Evolutionary conservation across 148 eudicot species (phyloP), one percentile per base, ranked within the genome.

Genomic region (Mesembryanthemum crystallinum): DNA sequence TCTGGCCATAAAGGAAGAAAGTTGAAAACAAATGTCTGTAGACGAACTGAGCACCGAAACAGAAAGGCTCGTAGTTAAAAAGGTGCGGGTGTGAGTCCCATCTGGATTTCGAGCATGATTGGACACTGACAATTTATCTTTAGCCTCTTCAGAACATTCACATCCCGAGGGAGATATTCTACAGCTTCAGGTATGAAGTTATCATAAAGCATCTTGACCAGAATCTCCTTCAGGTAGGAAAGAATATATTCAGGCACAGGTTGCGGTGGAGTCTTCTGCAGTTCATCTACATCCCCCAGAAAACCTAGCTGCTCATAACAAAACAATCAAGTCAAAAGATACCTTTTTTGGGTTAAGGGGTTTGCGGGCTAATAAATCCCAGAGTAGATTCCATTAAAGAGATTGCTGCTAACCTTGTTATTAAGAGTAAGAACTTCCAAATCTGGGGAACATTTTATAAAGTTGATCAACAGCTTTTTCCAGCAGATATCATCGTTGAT

Each of bases 131-230:
- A 80, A 8, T 30, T 15, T 1, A 80, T 52, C 54, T 54, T 64
- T 67, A 80, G 79, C 72, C 28, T 75, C 75, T 70, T 75, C 72
- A 80, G 61, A 75, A 42, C 33, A 28, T 64, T 75, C n/a, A 80
- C 67, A 42, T 75, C 72, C 35, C 64, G 79, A 67, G 43, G 25
- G 67, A 80, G 60, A 55, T 10, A 30, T 25, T 39, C 76, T 3
- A 75, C 65, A 42, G 67, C 24, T 39, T 80, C 79, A 43, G 76
- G 83, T 37, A 14, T 28, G 30, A 75, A 80, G 32, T 58, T 69
- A 13, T 37, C 69, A 75, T 80, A 80, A 20, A 75, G 67, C 39
- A 69, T 78, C 39, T 75, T 23, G 1, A 69, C 35, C 54, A 80
- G 47, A 63, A 80, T 69, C 0, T 0, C 24, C 71, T 69, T 80